Percentiles rank a stretch among this genome's conserved stretches.
Conservation (phyloP, 176 grass and related monocot genomes). For the Aegilops speltoides region DNA sequence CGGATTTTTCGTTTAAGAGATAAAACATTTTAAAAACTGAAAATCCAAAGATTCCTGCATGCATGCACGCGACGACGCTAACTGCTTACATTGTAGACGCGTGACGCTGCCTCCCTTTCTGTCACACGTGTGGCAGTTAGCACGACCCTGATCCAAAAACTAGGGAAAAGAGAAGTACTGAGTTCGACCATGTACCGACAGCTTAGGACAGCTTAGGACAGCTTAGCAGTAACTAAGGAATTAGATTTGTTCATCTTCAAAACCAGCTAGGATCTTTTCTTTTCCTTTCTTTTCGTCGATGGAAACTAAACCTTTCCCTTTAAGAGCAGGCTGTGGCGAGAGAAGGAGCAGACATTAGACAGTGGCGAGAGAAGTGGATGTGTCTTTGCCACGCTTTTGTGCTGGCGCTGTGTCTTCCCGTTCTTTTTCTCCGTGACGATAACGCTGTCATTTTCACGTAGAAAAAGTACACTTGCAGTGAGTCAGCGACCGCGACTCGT, state of each 20-base stretch:
- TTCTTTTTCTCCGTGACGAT: background rate
- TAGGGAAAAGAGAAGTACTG: background rate
- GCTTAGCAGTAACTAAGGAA: background rate
- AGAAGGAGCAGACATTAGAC: background rate
- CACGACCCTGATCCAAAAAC: too few relatives aligned
- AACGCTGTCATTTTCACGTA: background rate
- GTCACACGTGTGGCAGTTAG: too few relatives aligned
- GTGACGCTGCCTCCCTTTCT: too few relatives aligned
- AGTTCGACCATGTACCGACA: background rate
- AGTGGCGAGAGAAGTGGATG: background rate
- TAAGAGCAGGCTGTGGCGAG: background rate
- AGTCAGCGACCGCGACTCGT: constrained; percentile 4
- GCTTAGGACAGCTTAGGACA: too few relatives aligned
- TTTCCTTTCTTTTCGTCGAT: background rate
- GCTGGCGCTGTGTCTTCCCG: background rate
- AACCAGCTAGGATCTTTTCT: too few relatives aligned
- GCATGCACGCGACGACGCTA: too few relatives aligned
- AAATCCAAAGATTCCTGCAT: too few relatives aligned
- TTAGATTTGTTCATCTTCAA: background rate
- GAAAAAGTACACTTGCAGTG: background rate
- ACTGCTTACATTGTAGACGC: too few relatives aligned
- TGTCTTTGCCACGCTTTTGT: background rate
- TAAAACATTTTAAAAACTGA: too few relatives aligned
- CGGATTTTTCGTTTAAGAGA: too few relatives aligned
- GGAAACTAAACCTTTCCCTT: background rate